Evolutionary conservation across 805 yeast species (phyloP), one percentile per base, ranked within the genome.

Genomic region (Wickerhamomyces alni): DNA sequence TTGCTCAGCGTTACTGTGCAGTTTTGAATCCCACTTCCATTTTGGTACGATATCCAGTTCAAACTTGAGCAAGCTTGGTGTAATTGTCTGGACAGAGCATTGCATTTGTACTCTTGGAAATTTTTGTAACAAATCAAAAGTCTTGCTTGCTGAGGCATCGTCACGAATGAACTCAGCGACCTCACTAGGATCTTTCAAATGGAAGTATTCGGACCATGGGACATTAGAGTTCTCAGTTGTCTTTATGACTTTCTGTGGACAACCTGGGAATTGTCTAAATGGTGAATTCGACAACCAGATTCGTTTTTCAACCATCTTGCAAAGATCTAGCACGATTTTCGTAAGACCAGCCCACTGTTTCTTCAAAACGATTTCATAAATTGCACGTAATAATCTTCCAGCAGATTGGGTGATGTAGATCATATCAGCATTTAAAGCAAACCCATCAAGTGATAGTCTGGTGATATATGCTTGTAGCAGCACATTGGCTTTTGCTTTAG

Each of bases 401-500:
- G 96, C 97, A 30, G 94, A 87, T 59, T 93, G 98, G 0, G 93
- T 84, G 30, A 93, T 77, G 56, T 86, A 93, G 3, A 87, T 71
- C 96, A 89, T 87, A 65, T 93, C 99, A 0, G 96, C 79, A 72
- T 83, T 78, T 44, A 94, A 62, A 0, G 97, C 96, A 64, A 87
- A 86, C 0, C 98, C 98, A 1, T 84, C 93, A 15, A 93, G 65
- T 9, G 69, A 65, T 18, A 89, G 64, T 28, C 80, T 63, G 1
- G 96, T 84, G n/a, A 93, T 85, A 52, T 85, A 87, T 0, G 96
- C 75, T 55, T 93, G 99, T 11, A 93, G 63, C 28, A 93, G 60
- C 8, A 87, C 76, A 48, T 81, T 87, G 17, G 86, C 74, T 57
- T 93, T 93, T 0, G 95, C 83, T 15, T 76, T 57, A 0, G 89